Evolutionary conservation across 345 rosid species (phyloP), one percentile per base, ranked within the genome.

Genomic region (Syzygium grande): DNA sequence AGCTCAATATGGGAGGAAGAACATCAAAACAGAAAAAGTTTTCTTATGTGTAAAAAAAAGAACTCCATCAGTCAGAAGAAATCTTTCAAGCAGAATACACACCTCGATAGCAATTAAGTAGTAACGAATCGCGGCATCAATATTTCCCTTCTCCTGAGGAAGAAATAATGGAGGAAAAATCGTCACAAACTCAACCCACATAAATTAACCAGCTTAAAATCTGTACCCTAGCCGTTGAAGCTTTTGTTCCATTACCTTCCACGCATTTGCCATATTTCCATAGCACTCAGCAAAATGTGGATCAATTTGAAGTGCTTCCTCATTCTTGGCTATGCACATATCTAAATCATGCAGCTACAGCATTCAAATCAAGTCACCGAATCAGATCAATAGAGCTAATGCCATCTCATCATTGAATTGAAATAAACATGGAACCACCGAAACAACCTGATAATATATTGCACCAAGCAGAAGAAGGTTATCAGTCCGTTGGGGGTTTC

Each of bases 231-330:
- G 84, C 52, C 11, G 25, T 34, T 2, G 83, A 73, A 58, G 2
- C 58, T 51, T 80, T 54, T 83, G 27, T 56, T 46, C 16, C 68
- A 78, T 87, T 91, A 94, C 99, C 99, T 98, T 98, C 98, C 98
- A 96, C 49, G 99, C 99, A 89, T 98, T 98, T 87, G 99, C 99
- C 98, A 96, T 96, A 91, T 98, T 98, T 73, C 99, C 99, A 91
- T 96, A 98, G 90, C 99, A 98, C 94, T 98, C 99, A 25, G 99
- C 99, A 90, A 97, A 98, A 85, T 90, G 97, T 52, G 99, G 99
- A 58, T 97, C 97, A 80, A 97, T 91, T 73, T 92, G 94, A 90
- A 98, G 98, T 73, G 99, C 99, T 93, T 98, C 99, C 91, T 98
- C 98, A 88, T 98, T 98, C 91, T 94, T 96, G 7, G 93, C 91